A percentile compares a stretch with the other conserved stretches of the same genome.
phyloP scores from a whole-genome alignment of 192 early-diverging fungal genomes.

The Coemansia asiatica region DNA sequence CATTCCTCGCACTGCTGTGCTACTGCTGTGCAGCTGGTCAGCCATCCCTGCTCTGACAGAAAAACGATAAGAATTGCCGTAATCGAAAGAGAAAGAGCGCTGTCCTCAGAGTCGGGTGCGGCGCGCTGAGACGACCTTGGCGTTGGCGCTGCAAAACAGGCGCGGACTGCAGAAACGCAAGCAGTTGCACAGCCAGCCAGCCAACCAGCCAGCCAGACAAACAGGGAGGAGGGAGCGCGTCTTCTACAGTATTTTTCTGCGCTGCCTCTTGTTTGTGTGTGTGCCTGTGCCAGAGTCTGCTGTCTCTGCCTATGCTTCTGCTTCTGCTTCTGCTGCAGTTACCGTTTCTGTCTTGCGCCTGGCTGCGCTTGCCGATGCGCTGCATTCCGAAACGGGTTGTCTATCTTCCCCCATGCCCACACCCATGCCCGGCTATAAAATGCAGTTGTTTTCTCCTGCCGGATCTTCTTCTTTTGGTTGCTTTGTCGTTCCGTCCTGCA shows the following conservation, averaged over 20 bases:
- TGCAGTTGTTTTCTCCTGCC: background rate
- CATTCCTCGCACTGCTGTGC: constrained; percentile 1
- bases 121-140: background rate
- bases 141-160: background rate
- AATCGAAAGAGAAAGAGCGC: background rate
- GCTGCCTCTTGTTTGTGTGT: background rate
- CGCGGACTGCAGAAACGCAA: too few relatives aligned
- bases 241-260: background rate
- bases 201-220: background rate
- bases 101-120: background rate
- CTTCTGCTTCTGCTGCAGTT: background rate
- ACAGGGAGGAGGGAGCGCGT: background rate
- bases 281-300: too few relatives aligned
- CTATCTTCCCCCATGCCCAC: background rate
- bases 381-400: constrained; percentile 1
- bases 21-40: background rate
- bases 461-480: background rate
- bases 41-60: background rate
- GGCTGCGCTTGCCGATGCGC: background rate
- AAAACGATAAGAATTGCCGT: background rate
- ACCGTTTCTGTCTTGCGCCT: background rate
- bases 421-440: constrained; percentile 2
- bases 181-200: background rate
- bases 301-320: background rate
- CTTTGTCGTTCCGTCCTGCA: constrained; percentile 6